phyloP scores from a whole-genome alignment of 225 moss, liverwort and hornwort species.

The Ulota crispa region DNA sequence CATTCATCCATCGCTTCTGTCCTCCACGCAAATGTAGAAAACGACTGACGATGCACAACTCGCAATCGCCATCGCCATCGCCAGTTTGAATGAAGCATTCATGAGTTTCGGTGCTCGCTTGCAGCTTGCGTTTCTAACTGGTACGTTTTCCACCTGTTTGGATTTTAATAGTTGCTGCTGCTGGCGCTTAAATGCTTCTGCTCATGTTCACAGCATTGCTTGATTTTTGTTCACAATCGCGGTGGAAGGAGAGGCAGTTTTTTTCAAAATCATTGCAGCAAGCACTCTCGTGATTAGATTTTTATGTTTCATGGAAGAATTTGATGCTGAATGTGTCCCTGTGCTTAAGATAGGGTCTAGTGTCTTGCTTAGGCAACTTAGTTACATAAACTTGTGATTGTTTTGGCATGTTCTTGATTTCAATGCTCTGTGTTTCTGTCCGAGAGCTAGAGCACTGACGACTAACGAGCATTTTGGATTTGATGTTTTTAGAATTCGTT shows the following conservation, averaged over 20 bases:
- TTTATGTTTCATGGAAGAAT: background rate
- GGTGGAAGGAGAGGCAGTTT: background rate
- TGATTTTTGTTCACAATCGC: background rate
- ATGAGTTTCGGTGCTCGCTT: background rate
- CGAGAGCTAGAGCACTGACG: background rate
- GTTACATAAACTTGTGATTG: background rate
- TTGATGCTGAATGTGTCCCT: background rate
- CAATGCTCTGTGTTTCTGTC: background rate
- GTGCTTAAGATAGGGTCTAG: background rate
- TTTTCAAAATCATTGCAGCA: background rate
- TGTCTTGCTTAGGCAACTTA: background rate
- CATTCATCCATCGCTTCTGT: background rate
- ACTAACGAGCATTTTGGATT: background rate
- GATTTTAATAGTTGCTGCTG: background rate
- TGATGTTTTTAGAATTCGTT: background rate
- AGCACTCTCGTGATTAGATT: background rate
- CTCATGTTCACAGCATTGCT: background rate
- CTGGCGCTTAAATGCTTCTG: background rate
- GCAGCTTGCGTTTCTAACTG: background rate
- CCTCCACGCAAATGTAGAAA: background rate
- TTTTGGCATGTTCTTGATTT: constrained; percentile 7
- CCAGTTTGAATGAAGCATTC: constrained; percentile 6
- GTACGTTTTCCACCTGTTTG: background rate
- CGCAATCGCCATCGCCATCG: background rate
- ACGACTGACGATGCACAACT: background rate